Conservation (phyloP, 768 basidiomycete species). For the Boletus sensibilis region DNA sequence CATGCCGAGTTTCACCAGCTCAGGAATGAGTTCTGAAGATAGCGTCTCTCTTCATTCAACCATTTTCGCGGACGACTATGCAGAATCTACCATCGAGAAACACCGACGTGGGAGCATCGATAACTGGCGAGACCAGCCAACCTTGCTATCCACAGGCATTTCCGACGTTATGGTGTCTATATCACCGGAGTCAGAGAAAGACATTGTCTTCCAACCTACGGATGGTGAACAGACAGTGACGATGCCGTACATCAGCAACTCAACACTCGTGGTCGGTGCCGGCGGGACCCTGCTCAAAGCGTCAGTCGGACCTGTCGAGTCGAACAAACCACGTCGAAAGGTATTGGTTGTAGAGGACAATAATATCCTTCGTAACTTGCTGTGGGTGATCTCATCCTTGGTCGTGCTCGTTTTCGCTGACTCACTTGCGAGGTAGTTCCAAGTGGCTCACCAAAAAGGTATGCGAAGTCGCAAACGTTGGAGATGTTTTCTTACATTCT, state of each 20-base stretch:
- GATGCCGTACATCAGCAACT: conserved; percentile 23
- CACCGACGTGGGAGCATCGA: conserved; percentile 37
- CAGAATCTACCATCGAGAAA: conserved; percentile 14
- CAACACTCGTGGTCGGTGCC: conserved; percentile 53
- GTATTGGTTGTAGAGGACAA: conserved; percentile 93
- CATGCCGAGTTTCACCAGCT: conserved; percentile 16
- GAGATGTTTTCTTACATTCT: conserved; percentile 1
- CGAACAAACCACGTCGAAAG: conserved; percentile 46
- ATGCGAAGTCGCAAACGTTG: background rate
- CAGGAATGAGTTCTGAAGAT: conserved; percentile 26
- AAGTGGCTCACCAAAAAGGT: conserved; percentile 66
- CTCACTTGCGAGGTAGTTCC: conserved; percentile 36
- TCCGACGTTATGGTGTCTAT: conserved; percentile 16
- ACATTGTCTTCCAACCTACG: conserved; percentile 21
- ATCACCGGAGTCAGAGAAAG: conserved; percentile 31
- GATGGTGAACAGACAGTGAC: conserved; percentile 13
- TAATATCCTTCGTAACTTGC: conserved; percentile 73
- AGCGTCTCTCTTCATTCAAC: conserved; percentile 27
- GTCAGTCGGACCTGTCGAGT: conserved; percentile 53
- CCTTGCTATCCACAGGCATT: conserved; percentile 3
- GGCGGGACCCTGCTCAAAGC: conserved; percentile 71
- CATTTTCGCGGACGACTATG: conserved; percentile 28
- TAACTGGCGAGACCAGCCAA: conserved; percentile 24
- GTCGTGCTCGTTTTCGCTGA: conserved; percentile 10
- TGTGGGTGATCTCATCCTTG: conserved; percentile 49